Percentiles rank a stretch among this genome's conserved stretches.
Evolutionary conservation across 257 asterid genomes (phyloP).

Genomic region (Solanum pennellii): DNA sequence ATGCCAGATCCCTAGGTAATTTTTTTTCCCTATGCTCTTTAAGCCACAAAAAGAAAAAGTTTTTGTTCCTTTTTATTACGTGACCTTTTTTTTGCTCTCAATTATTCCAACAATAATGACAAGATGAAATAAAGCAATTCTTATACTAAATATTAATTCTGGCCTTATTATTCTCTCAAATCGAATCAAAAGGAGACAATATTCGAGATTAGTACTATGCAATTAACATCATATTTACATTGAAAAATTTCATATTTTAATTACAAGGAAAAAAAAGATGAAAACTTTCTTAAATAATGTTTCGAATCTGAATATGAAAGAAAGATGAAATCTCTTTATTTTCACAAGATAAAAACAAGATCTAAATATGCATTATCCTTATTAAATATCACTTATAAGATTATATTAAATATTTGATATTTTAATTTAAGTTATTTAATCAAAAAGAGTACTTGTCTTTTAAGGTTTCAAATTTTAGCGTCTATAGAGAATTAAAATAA

Average conservation of each 20-base stretch:
- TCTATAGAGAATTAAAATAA: too few relatives aligned
- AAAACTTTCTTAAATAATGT: not conserved
- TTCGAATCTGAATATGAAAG: not conserved
- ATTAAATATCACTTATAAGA: not conserved
- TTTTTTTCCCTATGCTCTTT: slow-evolving; percentile 14
- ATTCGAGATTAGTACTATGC: not conserved
- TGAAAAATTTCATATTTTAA: not conserved
- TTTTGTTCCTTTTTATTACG: not conserved
- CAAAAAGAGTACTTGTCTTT: not conserved
- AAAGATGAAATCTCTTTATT: not conserved
- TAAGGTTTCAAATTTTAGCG: not conserved
- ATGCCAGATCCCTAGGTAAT: slow-evolving; percentile 26
- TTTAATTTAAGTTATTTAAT: too few relatives aligned
- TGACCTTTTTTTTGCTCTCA: not conserved
- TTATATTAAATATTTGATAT: too few relatives aligned
- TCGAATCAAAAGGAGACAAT: not conserved
- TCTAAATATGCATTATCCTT: too few relatives aligned
- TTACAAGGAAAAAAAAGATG: not conserved
- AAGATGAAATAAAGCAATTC: not conserved
- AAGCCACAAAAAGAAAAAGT: slow-evolving; percentile 5
- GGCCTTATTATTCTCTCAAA: slow-evolving; percentile 1
- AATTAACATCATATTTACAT: not conserved
- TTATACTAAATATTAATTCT: not conserved
- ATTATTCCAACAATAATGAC: not conserved
- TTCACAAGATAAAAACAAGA: not conserved